Percentiles rank a stretch among this genome's conserved stretches.
Conservation (phyloP, 2,329 filamentous ascomycete genomes). For the Lasiodiplodia sp. region DNA sequence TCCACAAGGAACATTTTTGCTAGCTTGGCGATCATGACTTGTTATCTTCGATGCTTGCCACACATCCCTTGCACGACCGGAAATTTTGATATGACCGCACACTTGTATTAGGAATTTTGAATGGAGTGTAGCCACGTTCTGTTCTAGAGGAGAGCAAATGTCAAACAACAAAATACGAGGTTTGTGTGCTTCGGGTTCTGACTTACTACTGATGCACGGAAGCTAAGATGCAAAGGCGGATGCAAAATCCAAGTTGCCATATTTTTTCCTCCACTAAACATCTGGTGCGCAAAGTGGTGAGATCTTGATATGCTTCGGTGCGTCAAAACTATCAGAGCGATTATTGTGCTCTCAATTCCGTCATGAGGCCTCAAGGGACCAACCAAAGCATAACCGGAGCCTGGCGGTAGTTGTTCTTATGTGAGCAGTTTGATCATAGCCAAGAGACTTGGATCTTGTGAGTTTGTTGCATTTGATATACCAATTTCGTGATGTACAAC, state of each 20-base stretch:
- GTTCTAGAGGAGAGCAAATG: background rate
- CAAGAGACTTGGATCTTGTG: background rate
- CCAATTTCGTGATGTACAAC: background rate
- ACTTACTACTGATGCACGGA: background rate
- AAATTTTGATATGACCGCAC: background rate
- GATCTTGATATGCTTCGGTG: background rate
- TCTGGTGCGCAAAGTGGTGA: background rate
- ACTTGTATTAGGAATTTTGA: background rate
- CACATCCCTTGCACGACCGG: background rate
- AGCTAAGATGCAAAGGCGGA: too few relatives aligned
- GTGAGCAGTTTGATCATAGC: too few relatives aligned
- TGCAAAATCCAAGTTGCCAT: too few relatives aligned
- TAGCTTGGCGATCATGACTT: background rate
- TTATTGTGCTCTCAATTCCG: background rate
- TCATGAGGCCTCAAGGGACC: background rate
- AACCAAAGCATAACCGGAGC: too few relatives aligned
- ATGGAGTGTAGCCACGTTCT: background rate
- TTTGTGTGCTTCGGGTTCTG: background rate
- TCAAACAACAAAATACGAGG: background rate
- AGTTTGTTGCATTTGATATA: background rate
- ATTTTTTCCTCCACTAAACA: background rate
- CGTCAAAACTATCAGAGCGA: background rate
- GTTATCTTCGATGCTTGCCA: background rate
- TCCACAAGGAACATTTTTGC: background rate
- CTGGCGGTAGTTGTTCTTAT: too few relatives aligned